These are phyloP conservation scores for Trichoderma cornu-damae DNA, from an alignment of 2,329 filamentous ascomycete species.

Conservation along the genomic window DNA sequence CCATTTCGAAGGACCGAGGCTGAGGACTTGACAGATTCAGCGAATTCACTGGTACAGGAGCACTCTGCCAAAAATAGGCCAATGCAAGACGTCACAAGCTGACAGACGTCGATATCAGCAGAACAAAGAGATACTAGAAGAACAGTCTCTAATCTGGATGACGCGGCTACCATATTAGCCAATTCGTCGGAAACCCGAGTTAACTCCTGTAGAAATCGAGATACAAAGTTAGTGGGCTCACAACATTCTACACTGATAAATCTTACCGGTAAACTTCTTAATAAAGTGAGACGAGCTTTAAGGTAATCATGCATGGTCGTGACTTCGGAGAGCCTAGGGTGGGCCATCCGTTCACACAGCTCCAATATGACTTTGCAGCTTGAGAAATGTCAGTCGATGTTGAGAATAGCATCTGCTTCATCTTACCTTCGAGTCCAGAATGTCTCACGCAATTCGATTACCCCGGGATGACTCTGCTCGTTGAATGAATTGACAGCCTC, in stretches of 20 bases:
- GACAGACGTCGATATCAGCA: slow-evolving; percentile 59
- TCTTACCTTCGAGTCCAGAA: slow-evolving; percentile 52
- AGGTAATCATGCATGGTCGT: slow-evolving; percentile 52
- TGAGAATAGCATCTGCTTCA: neutral
- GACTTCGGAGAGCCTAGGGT: slow-evolving; percentile 41
- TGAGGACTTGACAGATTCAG: slow-evolving; percentile 46
- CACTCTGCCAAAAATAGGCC: slow-evolving; percentile 59
- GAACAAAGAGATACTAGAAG: slow-evolving; percentile 61
- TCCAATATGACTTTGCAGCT: slow-evolving; percentile 39
- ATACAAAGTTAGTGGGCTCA: neutral
- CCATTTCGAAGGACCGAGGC: slow-evolving; percentile 55
- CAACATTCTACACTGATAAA: neutral
- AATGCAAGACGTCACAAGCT: slow-evolving; percentile 58
- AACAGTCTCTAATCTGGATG: slow-evolving; percentile 55
- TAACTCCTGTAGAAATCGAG: slow-evolving; percentile 42
- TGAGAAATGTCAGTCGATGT: neutral
- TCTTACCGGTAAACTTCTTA: slow-evolving; percentile 47
- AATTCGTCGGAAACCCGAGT: slow-evolving; percentile 50
- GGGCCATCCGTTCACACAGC: slow-evolving; percentile 46
- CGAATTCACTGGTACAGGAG: slow-evolving; percentile 47
- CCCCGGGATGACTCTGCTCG: slow-evolving; percentile 25
- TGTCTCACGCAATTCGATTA: slow-evolving; percentile 31
- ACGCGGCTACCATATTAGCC: slow-evolving; percentile 48
- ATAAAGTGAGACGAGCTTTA: slow-evolving; percentile 48
- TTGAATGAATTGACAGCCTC: slow-evolving; percentile 28